Conservation (phyloP, 1,139 yeast species). For the Zygosaccharomyces pseudobailii region DNA sequence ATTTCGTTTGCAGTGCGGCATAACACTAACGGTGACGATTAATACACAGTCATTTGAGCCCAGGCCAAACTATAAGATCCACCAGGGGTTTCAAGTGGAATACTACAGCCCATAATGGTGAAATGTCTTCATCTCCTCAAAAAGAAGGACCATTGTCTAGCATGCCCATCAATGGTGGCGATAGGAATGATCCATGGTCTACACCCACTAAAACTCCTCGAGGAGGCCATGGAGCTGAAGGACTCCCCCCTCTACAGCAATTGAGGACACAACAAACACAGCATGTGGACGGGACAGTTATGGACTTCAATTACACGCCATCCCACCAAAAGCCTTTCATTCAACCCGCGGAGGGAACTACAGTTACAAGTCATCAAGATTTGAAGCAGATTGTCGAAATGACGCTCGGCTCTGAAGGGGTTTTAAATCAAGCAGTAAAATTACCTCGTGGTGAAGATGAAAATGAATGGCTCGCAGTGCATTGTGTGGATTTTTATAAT, state of each 20-base stretch:
- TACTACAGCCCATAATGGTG: conserved; percentile 14
- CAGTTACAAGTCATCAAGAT: conserved; percentile 58
- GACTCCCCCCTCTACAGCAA: conserved; percentile 9
- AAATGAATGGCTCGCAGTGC: conserved; percentile 96
- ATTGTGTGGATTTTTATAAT: conserved; percentile 84
- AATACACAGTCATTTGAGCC: conserved; percentile 28
- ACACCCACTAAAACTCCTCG: conserved; percentile 11
- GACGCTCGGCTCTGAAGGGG: conserved; percentile 88
- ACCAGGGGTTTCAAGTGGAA: conserved; percentile 37
- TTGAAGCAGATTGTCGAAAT: conserved; percentile 86
- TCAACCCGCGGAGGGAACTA: conserved; percentile 30
- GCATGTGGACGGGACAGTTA: conserved; percentile 17
- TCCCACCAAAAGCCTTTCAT: conserved; percentile 35
- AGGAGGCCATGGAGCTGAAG: conserved; percentile 1
- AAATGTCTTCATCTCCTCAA: conserved; percentile 7
- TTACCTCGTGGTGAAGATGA: conserved; percentile 89
- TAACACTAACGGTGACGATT: neutral
- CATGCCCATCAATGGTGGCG: conserved; percentile 6
- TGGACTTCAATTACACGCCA: conserved; percentile 36
- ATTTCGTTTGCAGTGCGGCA: neutral
- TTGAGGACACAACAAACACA: conserved; percentile 11
- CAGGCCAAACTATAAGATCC: conserved; percentile 36
- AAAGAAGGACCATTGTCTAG: conserved; percentile 8
- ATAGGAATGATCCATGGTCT: conserved; percentile 9
- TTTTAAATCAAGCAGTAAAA: conserved; percentile 85